phyloP scores from a whole-genome alignment of 371 early-diverging fungal genomes.

The Apophysomyces trapeziformis region DNA sequence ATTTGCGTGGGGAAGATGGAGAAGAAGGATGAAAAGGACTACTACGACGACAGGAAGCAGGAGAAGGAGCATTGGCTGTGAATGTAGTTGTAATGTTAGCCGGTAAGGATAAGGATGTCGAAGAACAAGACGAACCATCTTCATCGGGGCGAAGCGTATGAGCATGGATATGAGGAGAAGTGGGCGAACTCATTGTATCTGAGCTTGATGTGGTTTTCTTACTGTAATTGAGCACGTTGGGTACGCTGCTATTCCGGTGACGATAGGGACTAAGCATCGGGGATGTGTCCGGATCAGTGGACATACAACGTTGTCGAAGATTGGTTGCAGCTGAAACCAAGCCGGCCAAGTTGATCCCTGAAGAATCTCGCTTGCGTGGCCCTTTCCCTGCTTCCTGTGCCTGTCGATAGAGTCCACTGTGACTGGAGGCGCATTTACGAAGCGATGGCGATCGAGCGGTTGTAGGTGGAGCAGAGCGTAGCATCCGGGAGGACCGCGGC shows the following conservation, averaged over 20 bases:
- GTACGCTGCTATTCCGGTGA: background rate
- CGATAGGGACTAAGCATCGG: background rate
- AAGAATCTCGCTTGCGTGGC: slow-evolving; percentile 1
- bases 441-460: background rate
- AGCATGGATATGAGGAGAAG: background rate
- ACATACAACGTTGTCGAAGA: background rate
- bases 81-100: too few species aligned
- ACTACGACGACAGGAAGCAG: too few species aligned
- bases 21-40: background rate
- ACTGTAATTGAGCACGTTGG: background rate
- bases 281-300: background rate
- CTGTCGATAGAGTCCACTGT: background rate
- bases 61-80: too few species aligned
- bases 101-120: too few species aligned
- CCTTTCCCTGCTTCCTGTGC: slow-evolving; percentile 5
- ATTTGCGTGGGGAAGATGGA: background rate
- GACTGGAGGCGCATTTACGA: slow-evolving; percentile 2
- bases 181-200: background rate
- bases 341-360: slow-evolving; percentile 6
- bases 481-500: slow-evolving; percentile 8
- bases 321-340: background rate
- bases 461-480: slow-evolving; percentile 1
- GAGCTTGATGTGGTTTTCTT: background rate
- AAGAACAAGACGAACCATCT: too few species aligned
- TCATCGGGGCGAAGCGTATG: background rate